These are phyloP conservation scores for Fusarium buharicum DNA, from an alignment of 2,329 filamentous ascomycete species.

Conservation along the genomic window DNA sequence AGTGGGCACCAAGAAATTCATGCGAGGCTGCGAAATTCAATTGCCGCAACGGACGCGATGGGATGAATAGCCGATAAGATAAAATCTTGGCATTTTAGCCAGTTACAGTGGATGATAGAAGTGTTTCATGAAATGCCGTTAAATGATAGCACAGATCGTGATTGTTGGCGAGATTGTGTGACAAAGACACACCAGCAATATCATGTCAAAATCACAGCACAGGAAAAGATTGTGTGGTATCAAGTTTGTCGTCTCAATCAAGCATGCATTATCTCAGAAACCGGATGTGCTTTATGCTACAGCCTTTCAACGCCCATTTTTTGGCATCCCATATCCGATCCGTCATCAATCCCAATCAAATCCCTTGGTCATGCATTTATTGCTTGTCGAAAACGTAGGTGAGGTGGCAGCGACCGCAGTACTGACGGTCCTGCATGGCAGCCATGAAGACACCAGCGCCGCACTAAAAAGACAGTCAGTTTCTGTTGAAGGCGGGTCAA, in stretches of 20 bases:
- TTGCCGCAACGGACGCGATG: neutral
- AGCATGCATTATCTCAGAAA: conserved; percentile 54
- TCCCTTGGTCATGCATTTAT: conserved; percentile 53
- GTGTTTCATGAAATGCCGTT: neutral
- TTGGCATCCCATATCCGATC: conserved; percentile 48
- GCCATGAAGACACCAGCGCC: conserved; percentile 99
- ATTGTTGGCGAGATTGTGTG: neutral
- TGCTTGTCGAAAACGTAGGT: conserved; percentile 80
- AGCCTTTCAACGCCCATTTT: conserved; percentile 55
- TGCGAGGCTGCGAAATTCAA: conserved; percentile 41
- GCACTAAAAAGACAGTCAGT: conserved; percentile 70
- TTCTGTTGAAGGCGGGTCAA: neutral
- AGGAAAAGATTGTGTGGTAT: conserved; percentile 12
- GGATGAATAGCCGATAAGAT: neutral
- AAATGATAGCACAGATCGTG: no score
- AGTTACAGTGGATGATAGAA: neutral
- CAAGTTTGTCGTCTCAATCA: conserved; percentile 48
- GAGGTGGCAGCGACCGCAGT: conserved; percentile 82
- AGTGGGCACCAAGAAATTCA: conserved; percentile 32
- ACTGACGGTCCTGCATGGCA: conserved; percentile 99
- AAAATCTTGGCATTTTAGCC: neutral
- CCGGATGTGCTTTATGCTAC: conserved; percentile 57
- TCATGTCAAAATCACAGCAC: neutral
- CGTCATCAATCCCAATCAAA: conserved; percentile 47
- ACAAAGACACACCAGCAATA: neutral